Evolutionary conservation across 2,329 filamentous ascomycete species (phyloP).

Genomic region (Stenocarpella maydis): DNA sequence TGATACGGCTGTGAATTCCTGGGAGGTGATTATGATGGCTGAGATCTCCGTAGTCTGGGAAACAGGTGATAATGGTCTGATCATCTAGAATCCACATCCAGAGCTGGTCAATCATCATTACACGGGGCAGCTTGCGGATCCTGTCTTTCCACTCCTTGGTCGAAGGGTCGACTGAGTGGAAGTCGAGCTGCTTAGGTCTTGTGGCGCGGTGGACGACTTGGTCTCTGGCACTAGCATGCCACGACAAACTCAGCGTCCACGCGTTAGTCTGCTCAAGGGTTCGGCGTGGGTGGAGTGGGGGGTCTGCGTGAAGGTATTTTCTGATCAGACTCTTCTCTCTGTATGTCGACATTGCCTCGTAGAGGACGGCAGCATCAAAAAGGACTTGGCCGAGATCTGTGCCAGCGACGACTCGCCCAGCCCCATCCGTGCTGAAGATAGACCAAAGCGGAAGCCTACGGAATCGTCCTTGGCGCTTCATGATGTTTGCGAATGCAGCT

Average conservation of each 20-base stretch:
- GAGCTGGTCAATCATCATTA: slow-evolving; percentile 46
- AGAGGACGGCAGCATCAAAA: slow-evolving; percentile 45
- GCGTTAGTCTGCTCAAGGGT: slow-evolving; percentile 57
- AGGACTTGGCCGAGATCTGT: slow-evolving; percentile 42
- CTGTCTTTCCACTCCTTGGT: slow-evolving; percentile 37
- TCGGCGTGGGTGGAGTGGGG: slow-evolving; percentile 52
- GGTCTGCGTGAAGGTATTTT: slow-evolving; percentile 44
- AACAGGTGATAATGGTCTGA: slow-evolving; percentile 43
- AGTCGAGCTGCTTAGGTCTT: slow-evolving; percentile 35
- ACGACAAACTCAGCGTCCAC: slow-evolving; percentile 45
- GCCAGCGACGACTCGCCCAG: slow-evolving; percentile 26
- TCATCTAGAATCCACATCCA: slow-evolving; percentile 46
- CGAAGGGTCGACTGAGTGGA: slow-evolving; percentile 37
- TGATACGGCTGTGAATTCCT: slow-evolving; percentile 51
- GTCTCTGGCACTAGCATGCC: slow-evolving; percentile 49
- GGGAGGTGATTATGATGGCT: slow-evolving; percentile 50
- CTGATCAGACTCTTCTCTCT: slow-evolving; percentile 46
- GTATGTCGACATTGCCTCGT: slow-evolving; percentile 48
- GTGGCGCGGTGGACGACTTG: slow-evolving; percentile 53
- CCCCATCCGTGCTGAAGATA: slow-evolving; percentile 26
- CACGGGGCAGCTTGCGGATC: slow-evolving; percentile 40
- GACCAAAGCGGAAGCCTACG: slow-evolving; percentile 12
- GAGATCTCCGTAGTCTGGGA: slow-evolving; percentile 51
- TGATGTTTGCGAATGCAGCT: slow-evolving; percentile 33
- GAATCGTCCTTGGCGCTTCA: slow-evolving; percentile 33